Evolutionary conservation across 768 basidiomycete genomes (phyloP).

Genomic region (Sistotremastrum suecicum): DNA sequence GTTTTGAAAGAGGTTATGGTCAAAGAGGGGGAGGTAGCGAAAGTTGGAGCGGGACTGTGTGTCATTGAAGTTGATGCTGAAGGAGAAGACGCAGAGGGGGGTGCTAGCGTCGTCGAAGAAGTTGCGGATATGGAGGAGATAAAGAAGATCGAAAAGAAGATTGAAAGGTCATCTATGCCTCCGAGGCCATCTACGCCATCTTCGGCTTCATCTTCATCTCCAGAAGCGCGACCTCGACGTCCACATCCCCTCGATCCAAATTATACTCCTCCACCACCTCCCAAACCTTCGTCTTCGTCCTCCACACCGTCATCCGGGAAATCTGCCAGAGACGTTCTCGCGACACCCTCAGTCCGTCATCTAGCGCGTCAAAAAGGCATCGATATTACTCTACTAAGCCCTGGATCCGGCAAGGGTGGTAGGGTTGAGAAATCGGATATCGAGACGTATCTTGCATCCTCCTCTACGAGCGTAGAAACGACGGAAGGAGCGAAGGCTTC

Average conservation of each 20-base stretch:
- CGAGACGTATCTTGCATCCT: constrained; percentile 37
- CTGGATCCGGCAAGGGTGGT: constrained; percentile 63
- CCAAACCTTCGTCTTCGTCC: no score
- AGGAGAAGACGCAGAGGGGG: constrained; percentile 11
- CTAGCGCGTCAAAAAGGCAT: constrained; percentile 55
- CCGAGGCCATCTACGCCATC: constrained; percentile 5
- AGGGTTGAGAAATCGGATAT: constrained; percentile 66
- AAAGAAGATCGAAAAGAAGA: not conserved
- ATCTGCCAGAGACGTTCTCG: constrained; percentile 31
- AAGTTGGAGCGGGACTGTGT: constrained; percentile 69
- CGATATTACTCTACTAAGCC: constrained; percentile 39
- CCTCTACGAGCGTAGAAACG: constrained; percentile 6
- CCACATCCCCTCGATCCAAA: constrained; percentile 58
- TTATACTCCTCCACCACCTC: not conserved
- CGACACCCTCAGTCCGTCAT: constrained; percentile 66
- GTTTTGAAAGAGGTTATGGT: constrained; percentile 59
- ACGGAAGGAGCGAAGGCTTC: constrained; percentile 6
- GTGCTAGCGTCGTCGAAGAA: constrained; percentile 5
- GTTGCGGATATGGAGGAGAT: constrained; percentile 7
- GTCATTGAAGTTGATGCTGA: constrained; percentile 71
- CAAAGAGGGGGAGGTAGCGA: constrained; percentile 69
- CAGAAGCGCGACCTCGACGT: constrained; percentile 10
- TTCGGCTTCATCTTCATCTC: constrained; percentile 6
- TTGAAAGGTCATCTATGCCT: not conserved
- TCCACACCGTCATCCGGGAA: not conserved